phyloP scores from a whole-genome alignment of 2,329 filamentous ascomycete species.

The Aspergillus chevalieri region DNA sequence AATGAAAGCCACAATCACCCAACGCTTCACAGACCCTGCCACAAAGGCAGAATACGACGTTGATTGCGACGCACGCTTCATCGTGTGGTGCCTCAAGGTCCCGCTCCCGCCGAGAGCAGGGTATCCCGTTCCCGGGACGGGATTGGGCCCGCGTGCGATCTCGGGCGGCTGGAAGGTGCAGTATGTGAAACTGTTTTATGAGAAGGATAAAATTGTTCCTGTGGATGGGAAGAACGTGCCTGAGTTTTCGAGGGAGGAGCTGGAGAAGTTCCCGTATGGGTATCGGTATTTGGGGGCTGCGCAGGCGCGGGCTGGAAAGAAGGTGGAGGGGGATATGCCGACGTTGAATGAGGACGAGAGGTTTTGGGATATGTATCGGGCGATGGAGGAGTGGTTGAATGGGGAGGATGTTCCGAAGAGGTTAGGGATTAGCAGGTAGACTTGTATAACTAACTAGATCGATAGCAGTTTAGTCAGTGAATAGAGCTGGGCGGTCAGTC shows the following conservation, averaged over 20 bases:
- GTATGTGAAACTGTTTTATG: neutral
- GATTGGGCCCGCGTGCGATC: neutral
- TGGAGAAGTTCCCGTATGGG: neutral
- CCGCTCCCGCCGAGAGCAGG: neutral
- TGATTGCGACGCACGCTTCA: neutral
- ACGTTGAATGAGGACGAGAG: neutral
- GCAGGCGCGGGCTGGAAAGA: neutral
- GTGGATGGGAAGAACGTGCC: neutral
- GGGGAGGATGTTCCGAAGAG: neutral
- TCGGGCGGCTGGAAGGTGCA: neutral
- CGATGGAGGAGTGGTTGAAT: neutral
- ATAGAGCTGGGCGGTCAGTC: neutral
- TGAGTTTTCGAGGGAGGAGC: neutral
- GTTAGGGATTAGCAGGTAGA: neutral
- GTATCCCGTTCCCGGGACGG: neutral
- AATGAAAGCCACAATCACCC: constrained; percentile 1
- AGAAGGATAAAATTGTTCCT: neutral
- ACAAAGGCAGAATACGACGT: neutral
- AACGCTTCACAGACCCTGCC: neutral
- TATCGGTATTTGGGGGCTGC: neutral
- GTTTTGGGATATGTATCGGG: neutral
- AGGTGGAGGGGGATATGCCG: neutral
- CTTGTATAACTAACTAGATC: neutral
- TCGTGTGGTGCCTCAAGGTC: neutral
- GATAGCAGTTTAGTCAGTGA: neutral